Conservation (phyloP, 257 asterid genomes). For the Cinchona pubescens region DNA sequence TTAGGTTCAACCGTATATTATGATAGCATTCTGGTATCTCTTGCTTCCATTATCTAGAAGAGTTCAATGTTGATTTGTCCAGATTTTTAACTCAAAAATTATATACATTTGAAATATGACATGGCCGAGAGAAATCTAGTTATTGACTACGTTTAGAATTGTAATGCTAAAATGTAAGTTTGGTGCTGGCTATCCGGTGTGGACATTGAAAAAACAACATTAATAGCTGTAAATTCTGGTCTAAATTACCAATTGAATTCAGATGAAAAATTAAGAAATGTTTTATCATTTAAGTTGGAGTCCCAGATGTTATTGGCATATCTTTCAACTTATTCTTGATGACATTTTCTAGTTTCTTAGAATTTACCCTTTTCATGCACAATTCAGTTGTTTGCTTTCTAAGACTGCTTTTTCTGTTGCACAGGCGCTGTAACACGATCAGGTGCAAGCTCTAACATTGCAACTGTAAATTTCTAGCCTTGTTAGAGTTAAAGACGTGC, state of each 20-base stretch:
- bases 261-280: neutral
- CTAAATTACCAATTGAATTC: neutral
- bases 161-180: neutral
- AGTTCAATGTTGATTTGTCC: neutral
- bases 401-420: conserved; percentile 20
- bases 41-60: neutral
- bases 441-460: conserved; percentile 77
- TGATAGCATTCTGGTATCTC: neutral
- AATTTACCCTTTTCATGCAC: neutral
- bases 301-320: neutral
- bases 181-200: neutral
- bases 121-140: neutral
- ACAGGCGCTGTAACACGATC: conserved; percentile 78
- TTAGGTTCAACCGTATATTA: neutral
- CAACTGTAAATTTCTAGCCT: conserved; percentile 57
- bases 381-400: conserved; percentile 7
- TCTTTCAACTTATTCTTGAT: conserved; percentile 9
- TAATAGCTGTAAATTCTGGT: neutral
- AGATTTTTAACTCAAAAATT: neutral
- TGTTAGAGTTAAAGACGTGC: neutral
- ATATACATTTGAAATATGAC: neutral
- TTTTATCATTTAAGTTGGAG: neutral
- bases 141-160: neutral
- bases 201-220: neutral
- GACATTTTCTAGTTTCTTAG: neutral